Evolutionary conservation across 2,329 filamentous ascomycete species (phyloP).

Genomic region (Akanthomyces muscarius): DNA sequence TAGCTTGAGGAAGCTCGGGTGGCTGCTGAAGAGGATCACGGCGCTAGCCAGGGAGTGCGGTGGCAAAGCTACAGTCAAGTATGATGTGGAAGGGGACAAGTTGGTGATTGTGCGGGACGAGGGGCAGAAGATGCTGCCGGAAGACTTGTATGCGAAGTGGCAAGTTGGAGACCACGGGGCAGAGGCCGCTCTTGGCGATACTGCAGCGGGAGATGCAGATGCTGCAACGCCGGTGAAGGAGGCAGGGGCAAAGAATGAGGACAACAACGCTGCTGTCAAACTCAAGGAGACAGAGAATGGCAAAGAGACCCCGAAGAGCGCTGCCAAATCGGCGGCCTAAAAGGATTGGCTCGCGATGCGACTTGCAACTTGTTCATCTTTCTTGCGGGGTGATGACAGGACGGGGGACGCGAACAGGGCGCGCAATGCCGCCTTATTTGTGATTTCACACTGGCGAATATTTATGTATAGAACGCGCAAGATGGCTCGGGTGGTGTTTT

Average conservation of each 20-base stretch:
- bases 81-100: too few species aligned
- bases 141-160: not conserved
- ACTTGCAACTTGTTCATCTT: not conserved
- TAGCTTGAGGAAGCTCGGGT: slow-evolving; percentile 28
- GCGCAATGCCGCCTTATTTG: not conserved
- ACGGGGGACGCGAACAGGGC: not conserved
- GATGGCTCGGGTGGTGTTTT: not conserved
- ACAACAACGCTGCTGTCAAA: not conserved
- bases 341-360: not conserved
- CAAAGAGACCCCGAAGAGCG: too few species aligned
- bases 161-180: not conserved
- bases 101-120: too few species aligned
- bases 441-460: not conserved
- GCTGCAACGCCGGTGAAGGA: not conserved
- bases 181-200: not conserved
- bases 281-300: too few species aligned
- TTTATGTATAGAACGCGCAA: not conserved
- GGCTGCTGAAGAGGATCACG: slow-evolving; percentile 31
- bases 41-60: slow-evolving; percentile 25
- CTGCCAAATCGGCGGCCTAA: not conserved
- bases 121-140: too few species aligned
- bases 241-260: not conserved
- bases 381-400: not conserved
- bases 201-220: not conserved
- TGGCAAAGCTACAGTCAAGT: slow-evolving; percentile 13